Conservation (phyloP, 257 asterid species). For the Anisodus acutangulus region DNA sequence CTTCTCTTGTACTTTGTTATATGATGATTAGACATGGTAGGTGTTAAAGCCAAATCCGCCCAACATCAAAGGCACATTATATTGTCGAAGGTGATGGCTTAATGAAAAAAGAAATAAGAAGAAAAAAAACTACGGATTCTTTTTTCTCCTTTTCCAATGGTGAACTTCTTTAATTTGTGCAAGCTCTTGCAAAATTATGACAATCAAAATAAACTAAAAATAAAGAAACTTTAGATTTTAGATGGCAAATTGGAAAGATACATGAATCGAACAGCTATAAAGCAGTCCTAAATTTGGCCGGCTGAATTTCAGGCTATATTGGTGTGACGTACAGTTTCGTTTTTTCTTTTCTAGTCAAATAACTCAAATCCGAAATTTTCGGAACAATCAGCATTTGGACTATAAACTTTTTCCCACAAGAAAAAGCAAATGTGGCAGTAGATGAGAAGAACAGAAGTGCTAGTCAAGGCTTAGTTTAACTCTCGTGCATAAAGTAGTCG, state of each 20-base stretch:
- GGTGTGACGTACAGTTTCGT: neutral
- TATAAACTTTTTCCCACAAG: no score
- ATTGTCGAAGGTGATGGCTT: no score
- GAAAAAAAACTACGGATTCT: no score
- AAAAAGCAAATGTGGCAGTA: neutral
- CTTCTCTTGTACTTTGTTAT: neutral
- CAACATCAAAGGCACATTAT: neutral
- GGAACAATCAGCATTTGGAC: neutral
- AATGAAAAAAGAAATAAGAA: no score
- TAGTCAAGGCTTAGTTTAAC: no score
- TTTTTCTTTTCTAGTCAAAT: neutral
- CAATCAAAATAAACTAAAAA: neutral
- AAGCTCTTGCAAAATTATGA: no score
- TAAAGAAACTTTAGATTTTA: neutral
- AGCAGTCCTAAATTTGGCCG: neutral
- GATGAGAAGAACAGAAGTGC: neutral
- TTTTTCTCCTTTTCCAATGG: no score
- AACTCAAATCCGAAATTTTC: neutral
- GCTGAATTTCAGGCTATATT: neutral
- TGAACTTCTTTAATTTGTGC: no score
- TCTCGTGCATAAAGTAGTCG: no score
- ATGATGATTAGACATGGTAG: neutral
- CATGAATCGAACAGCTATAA: neutral
- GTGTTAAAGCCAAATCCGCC: neutral
- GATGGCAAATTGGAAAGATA: neutral